A percentile compares a stretch with the other conserved stretches of the same genome.
phyloP scores from a whole-genome alignment of 176 grass and related monocot species.

The Cenchrus fungigraminus region DNA sequence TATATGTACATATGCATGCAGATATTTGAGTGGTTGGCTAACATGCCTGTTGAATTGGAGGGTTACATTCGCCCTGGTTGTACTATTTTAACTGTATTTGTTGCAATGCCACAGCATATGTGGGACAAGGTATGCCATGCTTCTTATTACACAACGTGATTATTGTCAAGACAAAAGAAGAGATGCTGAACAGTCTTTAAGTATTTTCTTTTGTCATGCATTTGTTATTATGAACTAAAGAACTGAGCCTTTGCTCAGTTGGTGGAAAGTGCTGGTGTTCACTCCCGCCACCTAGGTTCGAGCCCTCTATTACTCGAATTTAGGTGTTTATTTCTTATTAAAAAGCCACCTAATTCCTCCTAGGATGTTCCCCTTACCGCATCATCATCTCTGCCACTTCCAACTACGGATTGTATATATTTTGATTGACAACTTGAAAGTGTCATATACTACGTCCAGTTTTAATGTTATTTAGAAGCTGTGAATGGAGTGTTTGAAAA shows the following conservation, averaged over 20 bases:
- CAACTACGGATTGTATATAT: too few species aligned
- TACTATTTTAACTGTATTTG: conserved; percentile 92
- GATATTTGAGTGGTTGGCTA: conserved; percentile 96
- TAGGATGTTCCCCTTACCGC: background rate
- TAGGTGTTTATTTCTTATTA: background rate
- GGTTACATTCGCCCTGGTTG: conserved; percentile 98
- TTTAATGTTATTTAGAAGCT: background rate
- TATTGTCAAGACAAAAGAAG: background rate
- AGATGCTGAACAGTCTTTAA: background rate
- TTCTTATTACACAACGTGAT: conserved; percentile 9
- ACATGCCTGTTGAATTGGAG: conserved; percentile 99
- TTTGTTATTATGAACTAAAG: conserved; percentile 29
- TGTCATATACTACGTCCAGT: background rate
- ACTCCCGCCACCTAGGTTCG: background rate
- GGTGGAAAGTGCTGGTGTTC: background rate
- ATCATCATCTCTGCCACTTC: too few species aligned
- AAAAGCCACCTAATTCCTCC: background rate
- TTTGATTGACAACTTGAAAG: too few species aligned
- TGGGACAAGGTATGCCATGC: conserved; percentile 82
- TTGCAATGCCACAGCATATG: conserved; percentile 93
- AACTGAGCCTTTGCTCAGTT: background rate
- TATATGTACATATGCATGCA: conserved; percentile 51
- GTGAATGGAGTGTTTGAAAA: background rate
- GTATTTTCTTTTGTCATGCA: background rate
- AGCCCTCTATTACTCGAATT: background rate